Base-by-base conservation (phyloP, 176 grass and related monocot genomes). In the Aegilops tauschii region DNA sequence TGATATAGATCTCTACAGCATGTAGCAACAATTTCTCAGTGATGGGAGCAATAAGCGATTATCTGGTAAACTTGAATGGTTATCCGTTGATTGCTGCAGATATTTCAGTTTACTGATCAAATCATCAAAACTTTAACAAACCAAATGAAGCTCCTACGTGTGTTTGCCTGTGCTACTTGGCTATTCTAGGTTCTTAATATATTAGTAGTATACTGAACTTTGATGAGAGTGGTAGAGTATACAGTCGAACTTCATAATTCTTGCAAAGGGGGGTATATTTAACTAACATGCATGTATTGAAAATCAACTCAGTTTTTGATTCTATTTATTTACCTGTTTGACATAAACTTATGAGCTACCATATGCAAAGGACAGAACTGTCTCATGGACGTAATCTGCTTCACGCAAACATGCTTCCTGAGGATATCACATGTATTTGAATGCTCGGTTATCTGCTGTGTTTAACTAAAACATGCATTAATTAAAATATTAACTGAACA, bases 21-120 rank as follows among this genome's bases (percentile, higher is more conserved):
- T 71, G 18, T 72, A 49, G 14, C 56, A 61, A 76, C 64, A 16
- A 54, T 64, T 77, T 49, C 12, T 61, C 23, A 44, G 35, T 79
- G 49, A 42, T 69, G 50, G 32, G 69, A 86, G 18, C 25, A 45
- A 18, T 59, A 14, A 66, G 28, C 35, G 27, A 21, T 30, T 30
- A 42, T 65, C 31, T 74, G 3, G 6, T 68, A 67, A 63, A 61
- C 44, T 87, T 81, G 68, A 49, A 76, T 82, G 30, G 10, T 69
- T 72, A 6, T 56, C n/a, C 23, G 20, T 23, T 18, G 20, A 49
- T n/a, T 86, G 80, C 11, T 69, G 30, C 64, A 52, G 68, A 76
- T 30, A 4, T 67, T 56, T 76, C 32, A 59, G 47, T 25, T 76
- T 67, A 34, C 37, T 63, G 66, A 47, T 47, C 18, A 58, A 21